Evolutionary conservation across 176 grass and related monocot genomes (phyloP), one percentile per base, ranked within the genome.

Genomic region (Elymus sibiricus): DNA sequence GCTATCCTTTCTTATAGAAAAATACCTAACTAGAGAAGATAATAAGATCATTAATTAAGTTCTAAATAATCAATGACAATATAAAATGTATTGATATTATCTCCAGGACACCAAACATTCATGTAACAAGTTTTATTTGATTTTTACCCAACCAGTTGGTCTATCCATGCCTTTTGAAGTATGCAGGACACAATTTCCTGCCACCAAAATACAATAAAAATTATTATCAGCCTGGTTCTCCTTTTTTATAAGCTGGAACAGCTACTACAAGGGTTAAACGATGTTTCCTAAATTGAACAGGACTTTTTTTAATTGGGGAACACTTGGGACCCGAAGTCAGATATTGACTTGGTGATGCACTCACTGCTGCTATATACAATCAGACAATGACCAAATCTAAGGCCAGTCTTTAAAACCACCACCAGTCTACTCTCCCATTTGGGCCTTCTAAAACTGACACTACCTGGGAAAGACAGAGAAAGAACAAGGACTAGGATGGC

Each of bases 401-500:
- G 21, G 39, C 70, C 78, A 70, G 4, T 2, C 63, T 77, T 83
- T 63, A 74, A 84, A 84, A 74, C 10, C 53, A 58, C 25, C 37
- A 62, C 37, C 53, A 64, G 37, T 56, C 17, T 22, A 16, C 27
- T 75, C 32, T 39, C 28, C 15, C 64, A 24, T 39, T 64, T 35
- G 15, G 29, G 47, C 74, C 17, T 89, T 51, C 37, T 86, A 74
- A 63, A 78, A 77, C 71, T 63, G 73, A 86, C 29, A 19, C 39
- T 77, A 62, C 66, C 35, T 85, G 51, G 29, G 72, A 90, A 86
- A 42, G 71, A 49, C 9, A 73, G 4, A 80, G 27, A 53, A 8
- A 46, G 25, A 83, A 76, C 82, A 61, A 56, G 27, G 2, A 85
- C 0, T 13, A 77, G 21, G 70, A 43, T 49, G 83, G 70, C 11